These are phyloP conservation scores for Microbotryum intermedium DNA, from an alignment of 1,284 basidiomycete genomes.

Conservation along the genomic window DNA sequence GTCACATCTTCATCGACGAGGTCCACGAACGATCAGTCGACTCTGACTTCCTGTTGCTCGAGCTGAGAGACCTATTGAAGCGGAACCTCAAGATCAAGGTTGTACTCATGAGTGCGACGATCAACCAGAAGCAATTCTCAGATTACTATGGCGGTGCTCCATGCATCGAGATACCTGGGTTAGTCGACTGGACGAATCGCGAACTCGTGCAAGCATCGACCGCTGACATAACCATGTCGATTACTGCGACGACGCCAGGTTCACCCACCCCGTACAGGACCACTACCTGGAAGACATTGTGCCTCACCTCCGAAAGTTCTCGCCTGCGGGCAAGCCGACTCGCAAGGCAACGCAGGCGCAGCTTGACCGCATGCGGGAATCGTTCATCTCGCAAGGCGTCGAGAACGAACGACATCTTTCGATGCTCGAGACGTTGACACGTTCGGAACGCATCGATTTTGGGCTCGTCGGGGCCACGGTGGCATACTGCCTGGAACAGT, in stretches of 20 bases:
- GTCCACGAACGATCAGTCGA: slow-evolving; percentile 44
- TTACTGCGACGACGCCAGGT: slow-evolving; percentile 28
- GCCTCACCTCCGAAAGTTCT: slow-evolving; percentile 46
- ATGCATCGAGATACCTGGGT: slow-evolving; percentile 70
- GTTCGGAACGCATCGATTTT: slow-evolving; percentile 64
- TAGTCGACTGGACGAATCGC: neutral
- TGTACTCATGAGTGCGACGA: slow-evolving; percentile 63
- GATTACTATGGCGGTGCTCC: slow-evolving; percentile 75
- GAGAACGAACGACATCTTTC: slow-evolving; percentile 24
- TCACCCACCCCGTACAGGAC: slow-evolving; percentile 69
- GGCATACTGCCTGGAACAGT: slow-evolving; percentile 19
- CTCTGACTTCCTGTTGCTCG: slow-evolving; percentile 80
- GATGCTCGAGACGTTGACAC: slow-evolving; percentile 55
- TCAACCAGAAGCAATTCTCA: slow-evolving; percentile 74
- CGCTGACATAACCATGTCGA: slow-evolving; percentile 13
- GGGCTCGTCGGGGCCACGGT: slow-evolving; percentile 50
- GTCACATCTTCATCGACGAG: slow-evolving; percentile 87
- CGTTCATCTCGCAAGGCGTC: slow-evolving; percentile 31
- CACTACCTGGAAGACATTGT: slow-evolving; percentile 72
- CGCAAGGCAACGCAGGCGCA: slow-evolving; percentile 50
- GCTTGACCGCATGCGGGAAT: slow-evolving; percentile 27
- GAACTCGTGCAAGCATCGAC: slow-evolving; percentile 5
- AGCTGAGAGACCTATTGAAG: slow-evolving; percentile 64
- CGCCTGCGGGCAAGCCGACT: slow-evolving; percentile 39
- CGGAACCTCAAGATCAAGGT: slow-evolving; percentile 67